Percentiles rank a stretch among this genome's conserved stretches.
These are phyloP conservation scores for Centrapalus pauciflorus DNA, from an alignment of 129 eudicot genomes.

Conservation along the genomic window DNA sequence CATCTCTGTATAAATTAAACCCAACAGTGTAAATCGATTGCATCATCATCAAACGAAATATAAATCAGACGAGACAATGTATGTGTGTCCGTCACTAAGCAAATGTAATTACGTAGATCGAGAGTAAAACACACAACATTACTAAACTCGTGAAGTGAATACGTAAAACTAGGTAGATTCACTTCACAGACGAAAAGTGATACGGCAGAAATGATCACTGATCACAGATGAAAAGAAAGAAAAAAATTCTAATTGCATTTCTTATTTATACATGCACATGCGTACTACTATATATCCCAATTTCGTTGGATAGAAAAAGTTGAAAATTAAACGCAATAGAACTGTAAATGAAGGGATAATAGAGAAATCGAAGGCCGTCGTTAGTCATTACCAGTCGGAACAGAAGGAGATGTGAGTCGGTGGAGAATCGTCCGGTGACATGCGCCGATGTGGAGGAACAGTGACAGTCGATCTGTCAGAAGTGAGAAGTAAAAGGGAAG, in stretches of 20 bases:
- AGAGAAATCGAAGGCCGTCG: neutral
- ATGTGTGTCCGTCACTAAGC: neutral
- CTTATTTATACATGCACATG: neutral
- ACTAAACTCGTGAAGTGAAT: neutral
- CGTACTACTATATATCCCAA: no score
- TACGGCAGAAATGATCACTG: neutral
- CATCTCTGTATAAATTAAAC: neutral
- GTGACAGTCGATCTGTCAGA: conserved; percentile 24
- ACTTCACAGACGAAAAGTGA: neutral
- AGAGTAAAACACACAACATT: neutral
- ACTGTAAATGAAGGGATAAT: neutral
- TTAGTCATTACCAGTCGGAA: neutral
- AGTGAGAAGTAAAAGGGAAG: neutral
- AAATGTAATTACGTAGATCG: neutral
- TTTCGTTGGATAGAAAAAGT: neutral
- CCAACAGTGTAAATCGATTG: neutral
- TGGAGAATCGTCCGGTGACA: conserved; percentile 1
- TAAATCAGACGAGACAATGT: neutral
- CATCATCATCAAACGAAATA: conserved; percentile 1
- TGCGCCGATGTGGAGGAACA: conserved; percentile 18
- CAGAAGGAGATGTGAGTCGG: conserved; percentile 9
- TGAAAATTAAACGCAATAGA: no score
- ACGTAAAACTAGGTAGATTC: conserved; percentile 1
- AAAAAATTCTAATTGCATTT: neutral
- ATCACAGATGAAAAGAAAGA: neutral